phyloP scores from a whole-genome alignment of 176 grass and related monocot species.

The Leersia perrieri region DNA sequence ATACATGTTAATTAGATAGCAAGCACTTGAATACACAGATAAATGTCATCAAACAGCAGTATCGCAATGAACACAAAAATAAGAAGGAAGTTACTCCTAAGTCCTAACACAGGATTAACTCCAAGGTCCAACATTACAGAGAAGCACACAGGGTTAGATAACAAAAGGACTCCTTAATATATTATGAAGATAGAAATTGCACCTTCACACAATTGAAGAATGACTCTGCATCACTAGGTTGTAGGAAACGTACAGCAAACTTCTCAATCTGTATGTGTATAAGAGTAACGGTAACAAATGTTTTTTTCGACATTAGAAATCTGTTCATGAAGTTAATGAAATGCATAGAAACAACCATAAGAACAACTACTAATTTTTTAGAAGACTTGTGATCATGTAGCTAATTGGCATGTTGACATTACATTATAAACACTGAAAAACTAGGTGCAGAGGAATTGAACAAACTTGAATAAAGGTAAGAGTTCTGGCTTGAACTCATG shows the following conservation, averaged over 20 bases:
- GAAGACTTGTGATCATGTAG: background rate
- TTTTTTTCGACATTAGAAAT: constrained; percentile 24
- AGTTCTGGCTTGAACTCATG: background rate
- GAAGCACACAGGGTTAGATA: background rate
- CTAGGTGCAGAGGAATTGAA: background rate
- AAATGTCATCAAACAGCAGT: background rate
- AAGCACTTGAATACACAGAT: background rate
- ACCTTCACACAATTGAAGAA: constrained; percentile 74
- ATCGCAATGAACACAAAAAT: constrained; percentile 11
- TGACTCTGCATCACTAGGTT: constrained; percentile 51
- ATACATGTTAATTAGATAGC: background rate
- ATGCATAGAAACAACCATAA: background rate
- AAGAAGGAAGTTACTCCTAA: constrained; percentile 10
- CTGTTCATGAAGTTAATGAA: background rate
- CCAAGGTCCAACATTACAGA: background rate
- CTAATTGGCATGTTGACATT: background rate
- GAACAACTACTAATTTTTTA: background rate
- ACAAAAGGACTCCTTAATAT: background rate
- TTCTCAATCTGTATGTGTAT: constrained; percentile 69
- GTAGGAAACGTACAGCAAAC: constrained; percentile 73
- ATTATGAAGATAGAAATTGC: background rate
- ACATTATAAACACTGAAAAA: background rate
- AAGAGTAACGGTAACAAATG: constrained; percentile 12
- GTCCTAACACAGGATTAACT: background rate
- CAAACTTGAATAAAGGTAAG: background rate